Conservation (phyloP, 169 alveolate species). For the Amoebophrya sp. region DNA sequence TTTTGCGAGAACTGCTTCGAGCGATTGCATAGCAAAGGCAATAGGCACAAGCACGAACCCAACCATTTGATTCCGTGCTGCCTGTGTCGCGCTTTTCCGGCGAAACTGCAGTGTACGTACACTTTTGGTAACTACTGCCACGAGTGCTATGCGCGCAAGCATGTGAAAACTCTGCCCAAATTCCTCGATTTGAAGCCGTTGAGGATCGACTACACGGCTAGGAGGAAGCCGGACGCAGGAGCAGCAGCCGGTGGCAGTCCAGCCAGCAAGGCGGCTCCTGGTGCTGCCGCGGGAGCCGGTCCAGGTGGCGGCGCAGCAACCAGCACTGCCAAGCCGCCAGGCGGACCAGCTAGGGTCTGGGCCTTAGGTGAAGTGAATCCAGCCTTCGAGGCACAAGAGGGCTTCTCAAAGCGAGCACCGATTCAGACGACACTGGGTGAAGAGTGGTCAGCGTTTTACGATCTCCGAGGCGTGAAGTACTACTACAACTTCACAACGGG, state of each 20-base stretch:
- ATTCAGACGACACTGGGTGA: slow-evolving; percentile 48
- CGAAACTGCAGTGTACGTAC: slow-evolving; percentile 53
- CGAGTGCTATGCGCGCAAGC: slow-evolving; percentile 47
- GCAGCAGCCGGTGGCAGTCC: slow-evolving; percentile 16
- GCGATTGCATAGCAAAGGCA: slow-evolving; percentile 45
- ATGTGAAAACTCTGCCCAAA: slow-evolving; percentile 52
- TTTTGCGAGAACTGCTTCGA: slow-evolving; percentile 46
- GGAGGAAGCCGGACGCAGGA: not conserved
- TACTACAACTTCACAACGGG: slow-evolving; percentile 44
- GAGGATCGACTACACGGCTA: slow-evolving; percentile 35
- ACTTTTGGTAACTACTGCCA: slow-evolving; percentile 49
- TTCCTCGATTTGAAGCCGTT: slow-evolving; percentile 49
- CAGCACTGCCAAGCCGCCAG: not conserved
- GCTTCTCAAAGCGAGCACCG: slow-evolving; percentile 45
- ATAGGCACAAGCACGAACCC: slow-evolving; percentile 47
- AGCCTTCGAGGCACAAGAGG: slow-evolving; percentile 36
- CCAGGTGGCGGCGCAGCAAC: not conserved
- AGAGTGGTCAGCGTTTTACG: slow-evolving; percentile 51
- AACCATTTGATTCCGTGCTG: slow-evolving; percentile 49
- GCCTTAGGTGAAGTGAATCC: slow-evolving; percentile 35
- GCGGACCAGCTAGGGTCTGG: not conserved
- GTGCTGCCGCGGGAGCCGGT: slow-evolving; percentile 20
- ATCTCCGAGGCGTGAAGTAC: slow-evolving; percentile 50
- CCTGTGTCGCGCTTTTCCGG: slow-evolving; percentile 47
- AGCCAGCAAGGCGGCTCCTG: not conserved